Evolutionary conservation across 2,329 filamentous ascomycete species (phyloP), one percentile per base, ranked within the genome.

Genomic region (Ophiostoma sp.): DNA sequence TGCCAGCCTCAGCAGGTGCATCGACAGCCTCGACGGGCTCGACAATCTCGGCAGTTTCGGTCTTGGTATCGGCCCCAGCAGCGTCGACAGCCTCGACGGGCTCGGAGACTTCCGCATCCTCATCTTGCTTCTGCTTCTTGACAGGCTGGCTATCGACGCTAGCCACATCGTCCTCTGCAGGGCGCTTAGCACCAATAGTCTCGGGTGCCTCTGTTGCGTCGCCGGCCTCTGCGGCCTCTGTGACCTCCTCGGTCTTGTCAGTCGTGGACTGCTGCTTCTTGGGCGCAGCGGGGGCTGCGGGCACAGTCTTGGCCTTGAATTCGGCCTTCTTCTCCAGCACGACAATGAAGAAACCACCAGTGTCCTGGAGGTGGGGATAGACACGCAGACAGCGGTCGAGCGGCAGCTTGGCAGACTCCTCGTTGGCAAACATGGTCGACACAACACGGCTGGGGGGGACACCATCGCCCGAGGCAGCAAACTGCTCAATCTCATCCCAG

Each of bases 261-360:
- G 64, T 31, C 64, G 52, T 84, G 17, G 69, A 20, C 62, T 70
- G 44, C 41, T 65, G 65, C 79, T 95, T 67, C 57, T 64, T 36
- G 4, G 62, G 15, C 31, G 36, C 64, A 6, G 62, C 27, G 31
- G 89, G 89, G 8, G 62, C 11, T 5, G 33, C 20, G 1, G 33
- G 62, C 20, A 39, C 62, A 10, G 62, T 39, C 79, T 86, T 91
- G 10, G 89, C 90, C 78, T 86, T 90, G 78, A 96, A 93, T 74
- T 97, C 95, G 35, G 87, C 86, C 78, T 90, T 89, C 85, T 99
- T 99, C 82, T 97, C 91, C 23, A 99, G 81, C 0, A 97, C 94
- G 0, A 93, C 90, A 77, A 99, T 97, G 82, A 99, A 99, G 84
- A 99, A 99, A 31, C 91, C 94, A 70, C 95, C 95, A 3, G 95